Conservation (phyloP, 306 rosid species). For the Dryas alaskensis region DNA sequence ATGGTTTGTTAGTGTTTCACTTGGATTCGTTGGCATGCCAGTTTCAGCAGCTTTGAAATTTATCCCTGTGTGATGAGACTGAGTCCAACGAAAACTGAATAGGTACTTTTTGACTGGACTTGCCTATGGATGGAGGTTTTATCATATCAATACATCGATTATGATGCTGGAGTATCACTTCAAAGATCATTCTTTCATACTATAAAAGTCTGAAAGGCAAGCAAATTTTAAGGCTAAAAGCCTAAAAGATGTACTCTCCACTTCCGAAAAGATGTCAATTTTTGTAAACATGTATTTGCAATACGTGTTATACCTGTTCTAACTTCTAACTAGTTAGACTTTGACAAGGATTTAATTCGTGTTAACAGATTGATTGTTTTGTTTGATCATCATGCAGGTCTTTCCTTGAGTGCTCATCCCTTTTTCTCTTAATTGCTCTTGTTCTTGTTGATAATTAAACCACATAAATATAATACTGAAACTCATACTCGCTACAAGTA, state of each 20-base stretch:
- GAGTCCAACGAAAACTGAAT: conserved; percentile 31
- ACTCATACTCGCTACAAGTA: too few relatives aligned
- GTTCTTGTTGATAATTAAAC: neutral
- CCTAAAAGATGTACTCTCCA: conserved; percentile 5
- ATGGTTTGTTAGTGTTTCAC: conserved; percentile 58
- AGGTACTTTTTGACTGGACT: conserved; percentile 30
- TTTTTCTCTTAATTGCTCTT: neutral
- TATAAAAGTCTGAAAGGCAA: conserved; percentile 1
- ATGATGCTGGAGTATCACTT: conserved; percentile 4
- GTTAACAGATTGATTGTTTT: neutral
- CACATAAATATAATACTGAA: too few relatives aligned
- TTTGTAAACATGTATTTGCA: conserved; percentile 4
- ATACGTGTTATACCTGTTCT: neutral
- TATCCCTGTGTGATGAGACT: conserved; percentile 58
- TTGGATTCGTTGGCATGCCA: conserved; percentile 94
- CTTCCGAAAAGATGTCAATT: neutral
- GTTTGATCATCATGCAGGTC: neutral
- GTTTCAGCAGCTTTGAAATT: conserved; percentile 79
- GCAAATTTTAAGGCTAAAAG: conserved; percentile 17
- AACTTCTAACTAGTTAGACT: neutral
- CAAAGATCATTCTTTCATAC: conserved; percentile 11
- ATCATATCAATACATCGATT: conserved; percentile 8
- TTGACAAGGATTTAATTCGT: neutral
- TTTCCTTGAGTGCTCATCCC: neutral
- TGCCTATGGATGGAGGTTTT: conserved; percentile 15